Evolutionary conservation across 2,329 filamentous ascomycete genomes (phyloP).

Genomic region (Emmonsia crescens): DNA sequence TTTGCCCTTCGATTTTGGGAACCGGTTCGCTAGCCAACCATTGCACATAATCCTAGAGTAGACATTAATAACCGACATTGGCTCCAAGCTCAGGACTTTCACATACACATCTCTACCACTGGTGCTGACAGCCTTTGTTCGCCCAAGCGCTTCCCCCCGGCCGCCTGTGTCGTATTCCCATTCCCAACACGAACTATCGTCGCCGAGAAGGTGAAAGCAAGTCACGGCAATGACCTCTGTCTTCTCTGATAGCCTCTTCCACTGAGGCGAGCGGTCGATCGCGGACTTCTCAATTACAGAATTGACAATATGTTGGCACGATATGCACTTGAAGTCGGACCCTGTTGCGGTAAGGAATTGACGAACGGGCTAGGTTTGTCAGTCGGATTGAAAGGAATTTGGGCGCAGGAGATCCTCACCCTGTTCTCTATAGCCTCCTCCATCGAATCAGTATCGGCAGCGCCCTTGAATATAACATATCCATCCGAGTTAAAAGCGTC

Average conservation of each 20-base stretch:
- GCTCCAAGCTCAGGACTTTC: background rate
- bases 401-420: background rate
- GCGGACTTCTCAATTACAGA: background rate
- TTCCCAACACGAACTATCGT: conserved; percentile 1
- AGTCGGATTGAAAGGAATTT: background rate
- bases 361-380: background rate
- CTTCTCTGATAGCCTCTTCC: background rate
- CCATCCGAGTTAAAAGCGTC: background rate
- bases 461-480: conserved; percentile 1
- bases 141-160: background rate
- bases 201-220: conserved; percentile 1
- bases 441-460: background rate
- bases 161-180: background rate
- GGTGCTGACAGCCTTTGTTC: background rate
- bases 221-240: background rate
- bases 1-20: background rate
- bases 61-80: conserved; percentile 1
- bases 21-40: background rate
- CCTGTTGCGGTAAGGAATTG: background rate
- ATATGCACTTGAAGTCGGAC: background rate
- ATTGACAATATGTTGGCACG: background rate
- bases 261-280: background rate
- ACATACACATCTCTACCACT: conserved; percentile 2
- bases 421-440: background rate
- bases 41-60: conserved; percentile 1